Conservation (phyloP, 768 basidiomycete species). For the Boletus pseudo-olivaceus region DNA sequence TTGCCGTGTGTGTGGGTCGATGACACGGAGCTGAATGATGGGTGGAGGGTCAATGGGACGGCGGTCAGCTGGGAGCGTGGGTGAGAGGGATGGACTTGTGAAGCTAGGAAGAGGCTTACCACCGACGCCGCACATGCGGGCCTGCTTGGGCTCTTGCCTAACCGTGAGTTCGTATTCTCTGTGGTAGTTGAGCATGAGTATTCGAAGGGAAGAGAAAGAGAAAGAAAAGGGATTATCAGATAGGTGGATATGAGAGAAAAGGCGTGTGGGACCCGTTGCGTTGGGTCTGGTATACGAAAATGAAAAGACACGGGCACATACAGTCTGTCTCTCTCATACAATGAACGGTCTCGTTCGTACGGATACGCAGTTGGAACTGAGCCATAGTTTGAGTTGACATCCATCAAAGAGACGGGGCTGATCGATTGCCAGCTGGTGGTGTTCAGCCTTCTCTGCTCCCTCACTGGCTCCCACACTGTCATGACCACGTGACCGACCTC, state of each 20-base stretch:
- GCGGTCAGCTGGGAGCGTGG: slow-evolving; percentile 68
- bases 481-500: slow-evolving; percentile 8
- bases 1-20: slow-evolving; percentile 53
- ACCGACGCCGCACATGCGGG: slow-evolving; percentile 86
- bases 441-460: not conserved
- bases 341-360: slow-evolving; percentile 27
- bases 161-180: slow-evolving; percentile 86
- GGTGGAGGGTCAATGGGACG: slow-evolving; percentile 95
- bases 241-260: slow-evolving; percentile 4
- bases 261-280: slow-evolving; percentile 1
- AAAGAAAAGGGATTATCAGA: slow-evolving; percentile 11
- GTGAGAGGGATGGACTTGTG: not conserved
- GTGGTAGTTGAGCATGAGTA: slow-evolving; percentile 13
- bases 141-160: slow-evolving; percentile 89
- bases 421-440: slow-evolving; percentile 8
- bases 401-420: slow-evolving; percentile 19
- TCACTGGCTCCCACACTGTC: slow-evolving; percentile 10
- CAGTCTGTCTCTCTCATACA: slow-evolving; percentile 37
- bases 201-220: not conserved
- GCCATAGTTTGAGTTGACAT: slow-evolving; percentile 24
- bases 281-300: not conserved
- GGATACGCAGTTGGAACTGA: slow-evolving; percentile 26
- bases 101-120: slow-evolving; percentile 52
- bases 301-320: slow-evolving; percentile 17
- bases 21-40: slow-evolving; percentile 89